Conservation (phyloP, 2,329 filamentous ascomycete species). For the Biscogniauxia mediterranea region DNA sequence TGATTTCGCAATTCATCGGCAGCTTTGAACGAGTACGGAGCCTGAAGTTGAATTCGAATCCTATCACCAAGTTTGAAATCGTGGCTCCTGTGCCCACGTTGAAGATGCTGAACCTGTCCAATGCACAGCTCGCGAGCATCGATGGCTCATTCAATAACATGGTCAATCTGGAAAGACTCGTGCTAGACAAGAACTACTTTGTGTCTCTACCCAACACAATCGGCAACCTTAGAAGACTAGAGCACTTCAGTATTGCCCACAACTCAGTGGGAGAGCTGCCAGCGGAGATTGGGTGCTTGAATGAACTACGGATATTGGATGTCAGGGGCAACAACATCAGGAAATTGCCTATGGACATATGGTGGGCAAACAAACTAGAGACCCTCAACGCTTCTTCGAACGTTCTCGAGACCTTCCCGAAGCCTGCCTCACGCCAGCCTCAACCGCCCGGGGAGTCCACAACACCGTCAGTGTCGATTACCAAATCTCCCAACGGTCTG, state of each 20-base stretch:
- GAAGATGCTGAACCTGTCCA: slow-evolving; percentile 84
- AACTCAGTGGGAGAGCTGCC: slow-evolving; percentile 85
- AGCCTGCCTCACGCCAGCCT: slow-evolving; percentile 70
- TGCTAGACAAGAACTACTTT: slow-evolving; percentile 94
- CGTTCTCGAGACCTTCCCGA: slow-evolving; percentile 85
- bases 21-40: slow-evolving; percentile 82
- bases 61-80: slow-evolving; percentile 90
- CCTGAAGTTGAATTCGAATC: slow-evolving; percentile 90
- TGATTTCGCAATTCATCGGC: slow-evolving; percentile 84
- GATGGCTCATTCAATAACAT: slow-evolving; percentile 88
- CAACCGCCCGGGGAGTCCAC: slow-evolving; percentile 55
- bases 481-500: slow-evolving; percentile 45
- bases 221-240: slow-evolving; percentile 76
- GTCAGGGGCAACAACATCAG: slow-evolving; percentile 91
- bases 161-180: slow-evolving; percentile 80
- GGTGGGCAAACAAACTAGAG: slow-evolving; percentile 89
- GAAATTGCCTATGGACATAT: slow-evolving; percentile 87
- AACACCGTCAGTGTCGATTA: slow-evolving; percentile 32
- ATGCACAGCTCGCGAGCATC: slow-evolving; percentile 85
- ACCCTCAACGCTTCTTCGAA: slow-evolving; percentile 95
- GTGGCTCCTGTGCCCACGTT: slow-evolving; percentile 73
- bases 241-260: slow-evolving; percentile 91
- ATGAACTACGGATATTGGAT: slow-evolving; percentile 81
- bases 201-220: slow-evolving; percentile 84
- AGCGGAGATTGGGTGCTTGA: slow-evolving; percentile 81